Evolutionary conservation across 2,329 filamentous ascomycete genomes (phyloP).

Genomic region (Diplodia corticola): DNA sequence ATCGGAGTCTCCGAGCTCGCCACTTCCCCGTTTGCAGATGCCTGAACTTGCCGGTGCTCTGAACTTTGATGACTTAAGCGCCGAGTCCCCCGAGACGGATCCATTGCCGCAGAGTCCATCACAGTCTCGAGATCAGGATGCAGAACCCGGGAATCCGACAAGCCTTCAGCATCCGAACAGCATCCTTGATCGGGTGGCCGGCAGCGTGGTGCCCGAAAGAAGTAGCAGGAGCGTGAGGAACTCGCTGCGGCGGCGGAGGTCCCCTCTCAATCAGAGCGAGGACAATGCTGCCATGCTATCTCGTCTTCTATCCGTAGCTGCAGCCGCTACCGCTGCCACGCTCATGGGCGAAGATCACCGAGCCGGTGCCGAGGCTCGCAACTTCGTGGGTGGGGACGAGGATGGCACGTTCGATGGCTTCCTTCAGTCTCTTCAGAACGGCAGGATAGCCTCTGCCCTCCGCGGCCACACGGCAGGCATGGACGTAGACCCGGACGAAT

Average conservation of each 20-base stretch:
- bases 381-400: slow-evolving; percentile 55
- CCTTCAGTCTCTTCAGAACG: slow-evolving; percentile 62
- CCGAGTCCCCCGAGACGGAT: slow-evolving; percentile 13
- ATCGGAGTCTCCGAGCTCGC: slow-evolving; percentile 32
- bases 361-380: slow-evolving; percentile 56
- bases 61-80: slow-evolving; percentile 39
- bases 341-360: slow-evolving; percentile 62
- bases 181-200: slow-evolving; percentile 22
- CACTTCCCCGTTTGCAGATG: slow-evolving; percentile 35
- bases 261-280: slow-evolving; percentile 55
- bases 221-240: slow-evolving; percentile 46
- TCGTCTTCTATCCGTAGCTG: slow-evolving; percentile 62
- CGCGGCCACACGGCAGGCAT: slow-evolving; percentile 46
- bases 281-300: slow-evolving; percentile 65
- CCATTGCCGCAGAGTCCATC: not conserved
- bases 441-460: slow-evolving; percentile 58
- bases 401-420: slow-evolving; percentile 65
- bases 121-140: slow-evolving; percentile 2
- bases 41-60: slow-evolving; percentile 38
- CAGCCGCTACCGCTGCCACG: slow-evolving; percentile 64
- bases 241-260: slow-evolving; percentile 53
- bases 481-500: slow-evolving; percentile 40
- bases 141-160: not conserved
- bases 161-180: slow-evolving; percentile 12
- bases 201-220: slow-evolving; percentile 28